These are phyloP conservation scores for Tetracentron sinense DNA, from an alignment of 164 flowering plant species.

Conservation along the genomic window DNA sequence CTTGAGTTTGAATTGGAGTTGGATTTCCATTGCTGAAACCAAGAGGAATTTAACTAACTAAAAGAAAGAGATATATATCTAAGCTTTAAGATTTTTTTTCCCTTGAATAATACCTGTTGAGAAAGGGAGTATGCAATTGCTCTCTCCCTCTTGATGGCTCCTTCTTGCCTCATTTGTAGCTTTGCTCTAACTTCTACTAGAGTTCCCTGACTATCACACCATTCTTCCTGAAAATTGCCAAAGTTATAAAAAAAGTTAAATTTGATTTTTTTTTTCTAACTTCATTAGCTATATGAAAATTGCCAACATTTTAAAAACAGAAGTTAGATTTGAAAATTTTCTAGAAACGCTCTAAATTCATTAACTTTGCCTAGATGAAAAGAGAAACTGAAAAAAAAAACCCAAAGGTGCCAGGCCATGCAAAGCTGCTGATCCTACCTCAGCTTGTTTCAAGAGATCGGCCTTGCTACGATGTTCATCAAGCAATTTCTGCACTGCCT, in stretches of 20 bases:
- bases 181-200: conserved; percentile 56
- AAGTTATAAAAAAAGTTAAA: too few relatives aligned
- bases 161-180: conserved; percentile 75
- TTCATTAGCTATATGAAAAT: too few relatives aligned
- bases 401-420: not conserved
- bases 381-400: too few relatives aligned
- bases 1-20: conserved; percentile 28
- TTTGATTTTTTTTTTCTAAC: too few relatives aligned
- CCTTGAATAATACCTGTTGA: conserved; percentile 57
- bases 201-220: conserved; percentile 86
- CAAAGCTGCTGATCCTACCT: conserved; percentile 37
- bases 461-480: conserved; percentile 53
- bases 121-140: conserved; percentile 61
- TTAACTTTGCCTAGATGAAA: too few relatives aligned
- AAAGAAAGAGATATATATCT: not conserved
- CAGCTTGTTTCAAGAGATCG: conserved; percentile 72
- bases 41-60: not conserved
- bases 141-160: conserved; percentile 85
- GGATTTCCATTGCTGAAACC: conserved; percentile 67
- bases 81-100: not conserved
- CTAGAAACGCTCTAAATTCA: too few relatives aligned
- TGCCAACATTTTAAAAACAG: too few relatives aligned
- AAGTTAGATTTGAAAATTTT: too few relatives aligned
- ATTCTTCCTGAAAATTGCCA: conserved; percentile 50
- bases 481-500: conserved; percentile 75